Conservation (phyloP, 805 yeast genomes). For the Lipomyces sp. region DNA sequence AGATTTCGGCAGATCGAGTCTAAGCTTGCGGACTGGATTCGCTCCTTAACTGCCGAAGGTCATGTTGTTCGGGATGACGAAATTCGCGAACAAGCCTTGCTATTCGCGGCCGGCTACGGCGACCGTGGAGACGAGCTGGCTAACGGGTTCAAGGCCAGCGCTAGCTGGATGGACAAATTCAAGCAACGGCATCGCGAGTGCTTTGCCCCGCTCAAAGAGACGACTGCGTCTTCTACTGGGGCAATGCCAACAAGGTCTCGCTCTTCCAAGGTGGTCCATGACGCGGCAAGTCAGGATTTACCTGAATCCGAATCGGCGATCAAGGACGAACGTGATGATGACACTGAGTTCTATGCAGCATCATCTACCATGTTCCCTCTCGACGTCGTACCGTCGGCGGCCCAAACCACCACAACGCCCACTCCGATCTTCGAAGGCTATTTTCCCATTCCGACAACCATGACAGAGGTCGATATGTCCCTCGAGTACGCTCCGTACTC, state of each 20-base stretch:
- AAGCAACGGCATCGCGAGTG: conserved; percentile 21
- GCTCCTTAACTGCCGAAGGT: not conserved
- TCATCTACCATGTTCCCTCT: not conserved
- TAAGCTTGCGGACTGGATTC: conserved; percentile 25
- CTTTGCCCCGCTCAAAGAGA: not conserved
- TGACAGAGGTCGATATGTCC: not conserved
- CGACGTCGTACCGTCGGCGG: not conserved
- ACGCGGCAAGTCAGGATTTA: not conserved
- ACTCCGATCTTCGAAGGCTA: not conserved
- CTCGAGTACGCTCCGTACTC: conserved; percentile 18
- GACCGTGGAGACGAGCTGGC: not conserved
- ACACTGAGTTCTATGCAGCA: not conserved
- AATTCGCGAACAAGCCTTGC: conserved; percentile 12
- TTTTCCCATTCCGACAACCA: not conserved
- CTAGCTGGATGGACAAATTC: conserved; percentile 28
- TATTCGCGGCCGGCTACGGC: conserved; percentile 4
- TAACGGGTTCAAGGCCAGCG: conserved; percentile 18
- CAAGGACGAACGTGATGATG: not conserved
- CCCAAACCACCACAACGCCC: not conserved
- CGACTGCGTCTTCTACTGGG: conserved; percentile 8
- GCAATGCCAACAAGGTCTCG: conserved; percentile 15
- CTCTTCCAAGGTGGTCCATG: not conserved
- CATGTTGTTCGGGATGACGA: conserved; percentile 7
- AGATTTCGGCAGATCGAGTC: conserved; percentile 4
- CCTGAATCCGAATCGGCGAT: not conserved